Percentiles rank a stretch among this genome's conserved stretches.
phyloP scores from a whole-genome alignment of 768 basidiomycete genomes.

The Boletus sensibilis region DNA sequence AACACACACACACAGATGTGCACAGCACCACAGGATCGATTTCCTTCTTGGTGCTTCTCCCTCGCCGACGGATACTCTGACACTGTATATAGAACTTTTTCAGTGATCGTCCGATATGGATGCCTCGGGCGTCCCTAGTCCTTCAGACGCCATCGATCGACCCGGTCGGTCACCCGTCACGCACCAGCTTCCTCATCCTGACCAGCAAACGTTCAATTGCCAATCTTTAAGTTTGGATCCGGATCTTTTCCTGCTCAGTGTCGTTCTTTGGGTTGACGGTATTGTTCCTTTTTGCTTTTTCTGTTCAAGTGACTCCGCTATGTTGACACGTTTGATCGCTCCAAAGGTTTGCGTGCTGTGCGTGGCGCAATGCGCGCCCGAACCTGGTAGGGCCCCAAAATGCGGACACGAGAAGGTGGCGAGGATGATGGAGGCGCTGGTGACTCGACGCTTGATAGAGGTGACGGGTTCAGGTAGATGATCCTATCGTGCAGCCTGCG shows the following conservation, averaged over 20 bases:
- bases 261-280: not conserved
- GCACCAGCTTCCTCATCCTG: not conserved
- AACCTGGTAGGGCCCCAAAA: not conserved
- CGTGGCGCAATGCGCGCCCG: not conserved
- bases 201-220: slow-evolving; percentile 2
- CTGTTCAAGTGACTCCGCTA: not conserved
- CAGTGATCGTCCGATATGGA: slow-evolving; percentile 19
- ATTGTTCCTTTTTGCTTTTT: slow-evolving; percentile 3
- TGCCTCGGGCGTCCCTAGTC: not conserved
- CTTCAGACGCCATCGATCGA: not conserved
- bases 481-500: not conserved
- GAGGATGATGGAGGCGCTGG: not conserved
- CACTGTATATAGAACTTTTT: not conserved
- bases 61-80: not conserved
- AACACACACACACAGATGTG: slow-evolving; percentile 2
- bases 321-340: slow-evolving; percentile 3
- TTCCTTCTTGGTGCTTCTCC: not conserved
- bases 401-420: not conserved
- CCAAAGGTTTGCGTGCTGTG: not conserved
- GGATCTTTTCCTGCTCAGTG: not conserved
- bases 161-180: slow-evolving; percentile 1
- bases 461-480: not conserved
- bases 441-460: not conserved
- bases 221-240: slow-evolving; percentile 3
- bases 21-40: not conserved